Conservation (phyloP, 176 grass and related monocot species). For the Musa beccarii region DNA sequence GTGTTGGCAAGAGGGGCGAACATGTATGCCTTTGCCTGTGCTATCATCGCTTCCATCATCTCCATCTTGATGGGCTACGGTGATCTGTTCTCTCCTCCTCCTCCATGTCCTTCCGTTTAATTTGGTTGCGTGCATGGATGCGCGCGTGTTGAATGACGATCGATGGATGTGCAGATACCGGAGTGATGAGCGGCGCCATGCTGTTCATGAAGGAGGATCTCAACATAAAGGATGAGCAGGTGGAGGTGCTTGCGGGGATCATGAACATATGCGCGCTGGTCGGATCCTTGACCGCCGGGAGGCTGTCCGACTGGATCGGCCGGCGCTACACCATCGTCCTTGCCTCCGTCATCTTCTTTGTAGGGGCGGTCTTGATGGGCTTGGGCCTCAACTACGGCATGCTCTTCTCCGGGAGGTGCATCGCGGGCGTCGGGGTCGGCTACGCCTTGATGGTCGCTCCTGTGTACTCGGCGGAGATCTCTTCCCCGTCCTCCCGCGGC, state of each 20-base stretch:
- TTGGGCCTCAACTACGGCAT: constrained; percentile 5
- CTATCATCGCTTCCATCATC: constrained; percentile 62
- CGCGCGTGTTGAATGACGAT: too few species aligned
- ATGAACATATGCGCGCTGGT: constrained; percentile 14
- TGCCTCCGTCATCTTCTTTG: constrained; percentile 12
- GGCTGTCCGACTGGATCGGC: constrained; percentile 18
- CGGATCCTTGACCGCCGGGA: constrained; percentile 11
- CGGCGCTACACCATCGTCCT: constrained; percentile 21
- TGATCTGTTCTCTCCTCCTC: constrained; percentile 1
- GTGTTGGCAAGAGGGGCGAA: constrained; percentile 11
- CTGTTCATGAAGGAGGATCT: constrained; percentile 17
- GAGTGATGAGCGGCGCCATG: constrained; percentile 21
- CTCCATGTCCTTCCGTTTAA: too few species aligned
- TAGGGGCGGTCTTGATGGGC: constrained; percentile 11
- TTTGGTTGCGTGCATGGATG: too few species aligned
- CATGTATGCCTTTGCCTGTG: constrained; percentile 58
- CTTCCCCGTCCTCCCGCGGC: constrained; percentile 9
- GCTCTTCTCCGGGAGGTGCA: constrained; percentile 13
- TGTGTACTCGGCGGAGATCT: constrained; percentile 14
- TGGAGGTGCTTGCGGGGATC: constrained; percentile 7
- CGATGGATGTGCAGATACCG: background rate
- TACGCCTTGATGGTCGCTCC: constrained; percentile 16
- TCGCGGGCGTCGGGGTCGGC: constrained; percentile 17
- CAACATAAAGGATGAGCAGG: constrained; percentile 1
- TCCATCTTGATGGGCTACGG: constrained; percentile 85